A percentile compares a stretch with the other conserved stretches of the same genome.
Evolutionary conservation across 2,329 filamentous ascomycete species (phyloP).

Genomic region (Byssochlamys sp.): DNA sequence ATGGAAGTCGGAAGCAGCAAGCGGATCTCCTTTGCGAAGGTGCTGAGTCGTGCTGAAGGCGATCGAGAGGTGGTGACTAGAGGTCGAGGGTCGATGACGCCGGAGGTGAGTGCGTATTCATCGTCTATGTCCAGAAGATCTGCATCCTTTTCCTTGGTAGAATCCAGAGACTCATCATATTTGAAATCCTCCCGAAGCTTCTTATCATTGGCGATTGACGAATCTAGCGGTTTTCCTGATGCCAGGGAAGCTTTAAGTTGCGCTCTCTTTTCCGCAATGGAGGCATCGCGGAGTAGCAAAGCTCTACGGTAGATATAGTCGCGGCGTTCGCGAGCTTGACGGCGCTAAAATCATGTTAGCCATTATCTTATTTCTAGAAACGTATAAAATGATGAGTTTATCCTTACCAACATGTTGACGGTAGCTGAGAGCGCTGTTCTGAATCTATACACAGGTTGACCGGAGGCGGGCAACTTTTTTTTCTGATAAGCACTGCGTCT

Average conservation of each 20-base stretch:
- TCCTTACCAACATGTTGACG: not conserved
- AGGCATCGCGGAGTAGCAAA: conserved; percentile 76
- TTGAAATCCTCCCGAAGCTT: conserved; percentile 75
- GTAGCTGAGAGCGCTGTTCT: not conserved
- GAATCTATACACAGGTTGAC: not conserved
- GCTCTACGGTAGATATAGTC: conserved; percentile 89
- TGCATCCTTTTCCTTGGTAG: conserved; percentile 62
- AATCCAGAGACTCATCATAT: conserved; percentile 76
- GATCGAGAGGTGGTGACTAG: conserved; percentile 85
- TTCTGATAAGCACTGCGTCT: conserved; percentile 20
- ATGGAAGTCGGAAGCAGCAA: conserved; percentile 76
- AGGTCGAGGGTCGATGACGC: conserved; percentile 77
- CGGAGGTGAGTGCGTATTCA: conserved; percentile 84
- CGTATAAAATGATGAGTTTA: not conserved
- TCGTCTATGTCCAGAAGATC: conserved; percentile 77
- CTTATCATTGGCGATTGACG: conserved; percentile 77
- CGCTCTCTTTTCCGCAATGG: conserved; percentile 82
- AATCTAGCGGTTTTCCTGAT: conserved; percentile 75
- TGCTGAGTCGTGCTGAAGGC: conserved; percentile 71
- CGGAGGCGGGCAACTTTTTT: conserved; percentile 29
- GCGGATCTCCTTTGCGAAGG: conserved; percentile 86
- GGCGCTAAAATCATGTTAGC: conserved; percentile 38
- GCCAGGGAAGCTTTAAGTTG: conserved; percentile 79
- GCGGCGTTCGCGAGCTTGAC: conserved; percentile 67
- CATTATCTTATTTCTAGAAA: not conserved